These are phyloP conservation scores for Cryphonectria naterciae DNA, from an alignment of 2,329 filamentous ascomycete genomes.

Conservation along the genomic window DNA sequence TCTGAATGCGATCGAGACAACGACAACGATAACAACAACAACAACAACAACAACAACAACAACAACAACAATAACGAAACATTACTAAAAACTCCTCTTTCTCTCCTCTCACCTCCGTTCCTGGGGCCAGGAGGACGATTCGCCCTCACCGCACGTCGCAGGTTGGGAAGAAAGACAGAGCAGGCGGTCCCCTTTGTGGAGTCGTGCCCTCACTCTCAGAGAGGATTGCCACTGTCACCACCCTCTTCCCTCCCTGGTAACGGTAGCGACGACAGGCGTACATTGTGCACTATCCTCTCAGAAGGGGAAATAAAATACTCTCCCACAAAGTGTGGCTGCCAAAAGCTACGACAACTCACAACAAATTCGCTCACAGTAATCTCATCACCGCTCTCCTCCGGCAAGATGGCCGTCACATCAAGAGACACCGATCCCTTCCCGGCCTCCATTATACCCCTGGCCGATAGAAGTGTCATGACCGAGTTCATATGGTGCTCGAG, in stretches of 20 bases:
- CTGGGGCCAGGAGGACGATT: neutral
- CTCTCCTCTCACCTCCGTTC: neutral
- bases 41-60: neutral
- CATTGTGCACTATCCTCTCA: neutral
- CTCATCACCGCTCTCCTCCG: neutral
- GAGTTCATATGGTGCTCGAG: conserved; percentile 22
- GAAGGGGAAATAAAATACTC: no score
- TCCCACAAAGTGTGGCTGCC: no score
- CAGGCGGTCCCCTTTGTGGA: neutral
- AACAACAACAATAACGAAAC: neutral
- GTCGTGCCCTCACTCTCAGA: neutral
- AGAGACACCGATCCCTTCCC: conserved; percentile 7
- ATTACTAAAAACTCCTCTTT: neutral
- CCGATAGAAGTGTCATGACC: conserved; percentile 7
- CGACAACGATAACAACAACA: neutral
- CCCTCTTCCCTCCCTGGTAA: neutral
- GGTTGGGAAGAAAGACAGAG: neutral
- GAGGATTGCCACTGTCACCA: neutral
- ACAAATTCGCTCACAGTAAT: neutral
- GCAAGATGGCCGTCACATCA: neutral
- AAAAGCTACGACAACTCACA: no score
- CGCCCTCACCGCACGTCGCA: neutral
- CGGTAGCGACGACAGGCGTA: neutral
- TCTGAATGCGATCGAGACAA: neutral
- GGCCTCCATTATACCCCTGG: conserved; percentile 13